Base-by-base conservation (phyloP, 2,329 filamentous ascomycete species). In the Coniochaeta ligniaria region DNA sequence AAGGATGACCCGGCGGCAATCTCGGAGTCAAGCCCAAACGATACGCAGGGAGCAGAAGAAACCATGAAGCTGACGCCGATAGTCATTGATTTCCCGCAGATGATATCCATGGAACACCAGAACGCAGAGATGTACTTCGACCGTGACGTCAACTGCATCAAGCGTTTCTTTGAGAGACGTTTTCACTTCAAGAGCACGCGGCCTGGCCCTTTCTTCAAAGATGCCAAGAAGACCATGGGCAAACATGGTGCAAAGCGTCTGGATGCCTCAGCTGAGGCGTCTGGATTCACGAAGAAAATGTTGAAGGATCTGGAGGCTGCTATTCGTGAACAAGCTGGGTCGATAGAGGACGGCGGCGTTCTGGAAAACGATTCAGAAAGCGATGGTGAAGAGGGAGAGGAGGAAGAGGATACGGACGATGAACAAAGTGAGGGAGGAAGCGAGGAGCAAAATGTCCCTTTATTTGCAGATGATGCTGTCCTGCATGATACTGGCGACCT, bases 51-150 rank as follows among this genome's bases (percentile, higher is more conserved):
- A 0, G 60, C 63, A 11, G 62, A 61, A 20, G 65, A 66, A 24
- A 68, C 70, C 0, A 65, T 90, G 59, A 81, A 74, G 36, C 78
- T 96, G 28, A 86, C 85, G 7, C 95, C 95, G 0, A 85, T 97
- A 59, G 78, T 99, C 54, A 99, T 99, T 68, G 96, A 99, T 76
- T 99, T 99, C 71, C 95, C 95, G 0, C 95, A 99, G 72, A 98
- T 97, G 89, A 86, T 99, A 2, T 98, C 94, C 1, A 92, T 96
- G 72, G 92, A 96, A 67, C 95, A 99, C 71, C 76, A 81, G 38
- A 97, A 99, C 70, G 96, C 95, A 20, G 90, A 96, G 71, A 96
- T 93, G 84, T 98, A 99, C 75, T 99, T 99, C 73, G 91, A 98
- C 72, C 88, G 95, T 64, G 95, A 99, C 68, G 93, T 99, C 16